These are phyloP conservation scores for Geoglossum cookeanum DNA, from an alignment of 2,329 filamentous ascomycete species.

Conservation along the genomic window DNA sequence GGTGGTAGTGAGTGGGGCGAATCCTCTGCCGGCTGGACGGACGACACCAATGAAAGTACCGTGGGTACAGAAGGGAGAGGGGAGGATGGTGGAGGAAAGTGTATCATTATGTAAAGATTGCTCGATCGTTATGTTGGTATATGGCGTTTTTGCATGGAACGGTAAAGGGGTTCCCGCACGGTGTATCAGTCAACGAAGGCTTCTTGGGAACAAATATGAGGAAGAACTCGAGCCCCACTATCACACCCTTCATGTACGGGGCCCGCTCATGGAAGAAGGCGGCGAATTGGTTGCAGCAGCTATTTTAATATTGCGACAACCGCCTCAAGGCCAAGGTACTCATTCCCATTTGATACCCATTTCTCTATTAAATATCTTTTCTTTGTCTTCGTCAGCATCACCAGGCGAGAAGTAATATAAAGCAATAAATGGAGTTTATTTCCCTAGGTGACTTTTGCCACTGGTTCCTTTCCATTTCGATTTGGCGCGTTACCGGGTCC, in stretches of 20 bases:
- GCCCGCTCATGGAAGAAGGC: too few relatives aligned
- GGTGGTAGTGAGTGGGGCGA: slow-evolving; percentile 26
- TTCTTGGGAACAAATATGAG: background rate
- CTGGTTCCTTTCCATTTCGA: too few relatives aligned
- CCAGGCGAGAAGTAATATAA: too few relatives aligned
- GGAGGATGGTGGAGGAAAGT: slow-evolving; percentile 23
- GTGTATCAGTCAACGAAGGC: background rate
- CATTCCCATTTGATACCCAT: too few relatives aligned
- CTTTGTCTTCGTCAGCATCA: too few relatives aligned
- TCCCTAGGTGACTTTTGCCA: too few relatives aligned
- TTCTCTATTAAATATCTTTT: too few relatives aligned
- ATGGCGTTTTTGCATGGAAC: background rate
- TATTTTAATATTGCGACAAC: too few relatives aligned
- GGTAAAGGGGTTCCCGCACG: background rate
- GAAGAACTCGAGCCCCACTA: background rate
- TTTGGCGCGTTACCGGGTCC: too few relatives aligned
- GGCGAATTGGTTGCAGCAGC: too few relatives aligned
- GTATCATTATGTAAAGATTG: slow-evolving; percentile 31
- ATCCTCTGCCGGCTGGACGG: slow-evolving; percentile 30
- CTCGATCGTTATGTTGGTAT: slow-evolving; percentile 6
- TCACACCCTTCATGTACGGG: background rate
- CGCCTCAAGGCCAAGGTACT: too few relatives aligned
- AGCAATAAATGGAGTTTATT: too few relatives aligned
- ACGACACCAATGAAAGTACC: slow-evolving; percentile 28
- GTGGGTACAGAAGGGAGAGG: slow-evolving; percentile 12